These are phyloP conservation scores for Poterioochromonas sp. DNA, from an alignment of 352 stramenopile genomes.

Conservation along the genomic window DNA sequence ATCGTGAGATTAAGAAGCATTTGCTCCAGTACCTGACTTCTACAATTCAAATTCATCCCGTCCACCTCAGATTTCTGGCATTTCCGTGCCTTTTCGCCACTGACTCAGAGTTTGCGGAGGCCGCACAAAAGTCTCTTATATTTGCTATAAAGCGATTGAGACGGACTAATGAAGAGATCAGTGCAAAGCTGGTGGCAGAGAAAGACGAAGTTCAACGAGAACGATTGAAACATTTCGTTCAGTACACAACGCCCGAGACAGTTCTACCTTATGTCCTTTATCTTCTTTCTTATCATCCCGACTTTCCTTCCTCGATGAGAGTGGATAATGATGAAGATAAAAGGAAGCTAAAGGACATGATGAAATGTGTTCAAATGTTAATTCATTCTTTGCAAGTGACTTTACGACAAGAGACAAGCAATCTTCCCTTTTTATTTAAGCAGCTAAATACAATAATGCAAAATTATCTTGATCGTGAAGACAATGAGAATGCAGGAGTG, in stretches of 20 bases:
- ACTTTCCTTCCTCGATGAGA: background rate
- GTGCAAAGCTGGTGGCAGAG: background rate
- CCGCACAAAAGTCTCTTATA: background rate
- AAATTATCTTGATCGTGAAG: background rate
- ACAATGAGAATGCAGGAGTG: background rate
- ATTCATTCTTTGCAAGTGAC: background rate
- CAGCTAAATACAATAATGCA: background rate
- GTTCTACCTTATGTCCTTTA: conserved; percentile 1
- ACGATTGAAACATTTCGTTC: background rate
- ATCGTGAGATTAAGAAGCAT: background rate
- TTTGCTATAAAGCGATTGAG: background rate
- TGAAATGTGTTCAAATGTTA: background rate
- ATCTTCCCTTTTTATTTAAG: conserved; percentile 24
- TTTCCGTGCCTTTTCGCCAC: conserved; percentile 3
- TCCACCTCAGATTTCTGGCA: background rate
- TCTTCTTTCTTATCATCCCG: conserved; percentile 15
- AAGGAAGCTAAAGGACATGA: background rate
- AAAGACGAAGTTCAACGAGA: background rate
- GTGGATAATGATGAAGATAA: background rate
- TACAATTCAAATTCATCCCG: background rate
- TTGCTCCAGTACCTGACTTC: background rate
- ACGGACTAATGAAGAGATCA: background rate
- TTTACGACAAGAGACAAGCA: background rate
- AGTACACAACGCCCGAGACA: background rate
- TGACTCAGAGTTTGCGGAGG: background rate